Base-by-base conservation (phyloP, 805 yeast genomes). In the Wickerhamomyces xylosicus region DNA sequence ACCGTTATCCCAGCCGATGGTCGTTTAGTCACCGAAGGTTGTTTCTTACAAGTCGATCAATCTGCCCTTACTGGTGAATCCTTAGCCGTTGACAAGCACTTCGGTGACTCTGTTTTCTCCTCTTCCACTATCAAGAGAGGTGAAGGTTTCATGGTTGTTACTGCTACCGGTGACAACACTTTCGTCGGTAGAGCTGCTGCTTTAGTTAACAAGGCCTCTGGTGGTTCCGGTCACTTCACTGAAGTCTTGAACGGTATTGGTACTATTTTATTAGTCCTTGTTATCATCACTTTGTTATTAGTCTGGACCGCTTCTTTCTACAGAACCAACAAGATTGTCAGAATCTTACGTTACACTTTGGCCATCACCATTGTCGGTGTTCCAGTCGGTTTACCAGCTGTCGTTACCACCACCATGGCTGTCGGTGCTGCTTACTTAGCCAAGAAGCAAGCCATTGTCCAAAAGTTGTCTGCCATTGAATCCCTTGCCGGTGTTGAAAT, bases 401-500 rank as follows among this genome's bases (percentile, higher is more conserved):
- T 87, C 61, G 95, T 86, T 54, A 87, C 96, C 74, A 87, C 95
- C 58, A 87, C 96, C 65, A 86, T 87, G 96, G 97, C 97, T 67
- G 97, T 89, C 69, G 97, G 97, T 79, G 97, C 96, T 66, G 95
- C 96, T 62, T 85, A 87, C 82, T 74, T 87, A 62, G 96, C 96
- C 58, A 85, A 86, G 78, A 87, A 86, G 71, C 85, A 85, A 71
- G 96, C 96, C 55, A 87, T 87, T 74, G 97, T 87, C 58, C 96
- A 87, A 71, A 87, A 87, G 66, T 75, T 87, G 60, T 84, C 95
- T 65, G 96, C 96, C 53, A 87, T 87, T 71, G 97, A 87, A 72
- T 87, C 95, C 48, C 73, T 87, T 56, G 97, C 95, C 52, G 95
- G 95, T 79, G 96, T 87, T 61, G 95, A 89, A 72, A 85, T 87